Evolutionary conservation across 805 yeast species (phyloP).

Genomic region (Grigorovia jiainica): DNA sequence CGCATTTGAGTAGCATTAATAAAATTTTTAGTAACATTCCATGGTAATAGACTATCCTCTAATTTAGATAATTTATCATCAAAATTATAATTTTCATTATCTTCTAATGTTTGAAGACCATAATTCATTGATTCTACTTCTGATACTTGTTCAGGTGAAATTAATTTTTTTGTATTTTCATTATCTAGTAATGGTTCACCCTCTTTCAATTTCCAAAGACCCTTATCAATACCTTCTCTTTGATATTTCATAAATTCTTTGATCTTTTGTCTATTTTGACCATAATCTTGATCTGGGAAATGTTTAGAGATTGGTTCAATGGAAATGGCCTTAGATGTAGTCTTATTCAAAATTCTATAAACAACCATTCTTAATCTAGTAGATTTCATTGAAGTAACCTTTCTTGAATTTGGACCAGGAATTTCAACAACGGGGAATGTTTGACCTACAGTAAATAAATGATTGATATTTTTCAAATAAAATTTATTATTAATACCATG

Average conservation of each 20-base stretch:
- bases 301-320: constrained; percentile 84
- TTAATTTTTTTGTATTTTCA: constrained; percentile 70
- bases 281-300: constrained; percentile 94
- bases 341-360: constrained; percentile 71
- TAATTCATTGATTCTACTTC: constrained; percentile 85
- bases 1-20: constrained; percentile 92
- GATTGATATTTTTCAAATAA: constrained; percentile 58
- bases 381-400: constrained; percentile 86
- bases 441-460: constrained; percentile 83
- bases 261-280: constrained; percentile 90
- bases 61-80: constrained; percentile 46
- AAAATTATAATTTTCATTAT: constrained; percentile 49
- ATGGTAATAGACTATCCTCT: constrained; percentile 82
- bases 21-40: constrained; percentile 90
- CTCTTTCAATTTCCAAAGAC: constrained; percentile 82
- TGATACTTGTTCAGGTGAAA: constrained; percentile 84
- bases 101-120: constrained; percentile 84
- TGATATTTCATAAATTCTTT: constrained; percentile 98
- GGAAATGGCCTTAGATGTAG: constrained; percentile 60
- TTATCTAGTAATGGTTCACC: constrained; percentile 60
- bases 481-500: constrained; percentile 64
- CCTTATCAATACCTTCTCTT: constrained; percentile 87
- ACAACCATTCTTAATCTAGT: constrained; percentile 91
- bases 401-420: constrained; percentile 96
- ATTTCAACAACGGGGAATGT: constrained; percentile 87